phyloP scores from a whole-genome alignment of 2,329 filamentous ascomycete species.

The Trichoderma hamatum region DNA sequence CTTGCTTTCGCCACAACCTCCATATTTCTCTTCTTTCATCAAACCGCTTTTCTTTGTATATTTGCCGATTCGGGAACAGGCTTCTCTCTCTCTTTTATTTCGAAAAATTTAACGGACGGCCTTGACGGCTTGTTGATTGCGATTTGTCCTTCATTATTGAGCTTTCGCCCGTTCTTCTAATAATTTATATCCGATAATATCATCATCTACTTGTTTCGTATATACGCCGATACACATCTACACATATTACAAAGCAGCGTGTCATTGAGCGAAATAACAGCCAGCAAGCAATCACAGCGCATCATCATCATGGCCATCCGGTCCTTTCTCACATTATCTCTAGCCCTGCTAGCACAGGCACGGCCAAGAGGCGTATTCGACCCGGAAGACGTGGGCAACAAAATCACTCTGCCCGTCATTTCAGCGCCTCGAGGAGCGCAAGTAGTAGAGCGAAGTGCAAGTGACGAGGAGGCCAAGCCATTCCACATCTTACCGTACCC shows the following conservation, averaged over 20 bases:
- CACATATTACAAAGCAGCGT: background rate
- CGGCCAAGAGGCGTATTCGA: conserved; percentile 28
- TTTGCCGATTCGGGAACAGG: conserved; percentile 9
- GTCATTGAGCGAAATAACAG: background rate
- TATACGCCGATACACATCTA: background rate
- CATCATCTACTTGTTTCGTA: background rate
- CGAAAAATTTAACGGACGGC: background rate
- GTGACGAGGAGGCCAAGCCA: background rate
- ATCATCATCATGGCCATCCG: conserved; percentile 26
- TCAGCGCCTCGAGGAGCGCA: background rate
- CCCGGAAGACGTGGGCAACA: conserved; percentile 16
- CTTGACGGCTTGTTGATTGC: conserved; percentile 19
- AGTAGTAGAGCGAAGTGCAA: background rate
- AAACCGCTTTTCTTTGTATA: conserved; percentile 1
- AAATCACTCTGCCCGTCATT: conserved; percentile 15
- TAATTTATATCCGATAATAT: background rate
- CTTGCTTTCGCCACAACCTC: background rate
- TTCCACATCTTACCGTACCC: conserved; percentile 8
- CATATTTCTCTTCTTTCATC: background rate
- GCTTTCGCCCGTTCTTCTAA: conserved; percentile 4
- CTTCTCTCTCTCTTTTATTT: conserved; percentile 12
- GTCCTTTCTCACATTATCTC: conserved; percentile 23
- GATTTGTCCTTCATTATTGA: conserved; percentile 1
- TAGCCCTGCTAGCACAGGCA: conserved; percentile 23
- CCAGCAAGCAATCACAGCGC: background rate